Percentiles rank a stretch among this genome's conserved stretches.
Conservation (phyloP, 2,329 filamentous ascomycete species). For the Paraconiothyrium brasiliense region DNA sequence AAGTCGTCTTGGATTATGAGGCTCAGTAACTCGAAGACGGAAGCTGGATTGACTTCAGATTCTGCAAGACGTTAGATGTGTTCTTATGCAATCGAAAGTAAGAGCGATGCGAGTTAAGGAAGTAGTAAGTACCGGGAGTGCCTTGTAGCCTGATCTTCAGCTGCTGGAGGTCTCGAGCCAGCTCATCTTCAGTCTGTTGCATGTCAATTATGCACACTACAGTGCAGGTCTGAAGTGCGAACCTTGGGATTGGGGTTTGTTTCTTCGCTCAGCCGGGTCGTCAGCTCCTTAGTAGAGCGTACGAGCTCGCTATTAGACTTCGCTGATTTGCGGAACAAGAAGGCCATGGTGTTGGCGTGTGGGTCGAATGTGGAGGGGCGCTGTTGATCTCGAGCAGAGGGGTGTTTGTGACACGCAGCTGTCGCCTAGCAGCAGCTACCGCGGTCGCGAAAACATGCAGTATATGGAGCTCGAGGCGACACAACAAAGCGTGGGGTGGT, state of each 20-base stretch:
- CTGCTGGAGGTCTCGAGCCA: slow-evolving; percentile 83
- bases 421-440: slow-evolving; percentile 44
- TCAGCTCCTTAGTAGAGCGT: slow-evolving; percentile 70
- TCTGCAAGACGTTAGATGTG: slow-evolving; percentile 65
- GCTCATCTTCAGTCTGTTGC: slow-evolving; percentile 79
- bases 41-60: slow-evolving; percentile 83
- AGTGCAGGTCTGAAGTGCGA: slow-evolving; percentile 19
- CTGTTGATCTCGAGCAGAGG: slow-evolving; percentile 26
- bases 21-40: slow-evolving; percentile 85
- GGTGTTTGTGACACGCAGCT: slow-evolving; percentile 35
- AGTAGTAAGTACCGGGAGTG: slow-evolving; percentile 74
- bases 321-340: slow-evolving; percentile 72
- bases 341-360: slow-evolving; percentile 66
- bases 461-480: slow-evolving; percentile 9
- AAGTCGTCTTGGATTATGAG: slow-evolving; percentile 90
- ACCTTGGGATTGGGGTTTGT: slow-evolving; percentile 69
- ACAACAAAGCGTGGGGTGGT: slow-evolving; percentile 21
- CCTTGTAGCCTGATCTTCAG: slow-evolving; percentile 96
- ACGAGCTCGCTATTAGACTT: slow-evolving; percentile 71
- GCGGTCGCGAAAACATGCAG: slow-evolving; percentile 42
- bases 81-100: background rate
- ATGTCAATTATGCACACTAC: slow-evolving; percentile 29
- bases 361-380: slow-evolving; percentile 27
- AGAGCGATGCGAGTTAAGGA: slow-evolving; percentile 16
- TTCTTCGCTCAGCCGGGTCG: slow-evolving; percentile 64